Evolutionary conservation across 2,329 filamentous ascomycete genomes (phyloP), one percentile per base, ranked within the genome.

Genomic region (Botrytis paeoniae): DNA sequence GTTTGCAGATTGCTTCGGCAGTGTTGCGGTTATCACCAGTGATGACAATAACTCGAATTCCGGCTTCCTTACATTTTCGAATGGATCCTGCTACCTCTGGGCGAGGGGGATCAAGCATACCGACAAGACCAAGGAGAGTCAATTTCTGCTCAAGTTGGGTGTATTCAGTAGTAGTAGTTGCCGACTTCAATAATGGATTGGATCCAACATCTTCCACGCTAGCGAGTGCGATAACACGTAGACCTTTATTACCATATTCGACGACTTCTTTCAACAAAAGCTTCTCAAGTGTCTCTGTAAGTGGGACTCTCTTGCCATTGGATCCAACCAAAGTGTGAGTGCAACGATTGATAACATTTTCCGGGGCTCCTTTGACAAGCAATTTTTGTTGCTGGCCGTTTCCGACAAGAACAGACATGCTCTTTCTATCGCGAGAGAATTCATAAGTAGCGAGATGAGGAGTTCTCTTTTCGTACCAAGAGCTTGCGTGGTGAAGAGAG

Each of bases 21-120:
- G 96, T 99, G 85, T 97, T 97, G 81, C 92, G 94, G 85, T 97
- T 99, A 84, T 99, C 96, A 80, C 96, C 96, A 71, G 96, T 99
- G 83, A 99, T 98, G 76, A 99, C 96, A 78, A 99, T 94, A 68
- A 99, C 94, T 75, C 96, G 92, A 79, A 99, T 98, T 78, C 96
- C 96, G 78, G 96, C 96, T 75, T 93, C 91, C 82, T 92, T 93
- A 84, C 96, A 99, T 82, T 97, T 93, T 80, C 87, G 87, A 79
- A 99, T 97, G 65, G 96, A 96, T 69, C 85, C 87, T 70, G 92
- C 89, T 18, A 98, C 96, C 84, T 99, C 96, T 65, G 94, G 93
- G 54, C 96, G 93, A 79, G 96, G 96, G 78, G 96, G 96, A 82
- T 99, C 96, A 80, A 98, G 87, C 96, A 99, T 99, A 78, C 92